Evolutionary conservation across 352 stramenopile genomes (phyloP).

Genomic region (Globisporangium spinosum): DNA sequence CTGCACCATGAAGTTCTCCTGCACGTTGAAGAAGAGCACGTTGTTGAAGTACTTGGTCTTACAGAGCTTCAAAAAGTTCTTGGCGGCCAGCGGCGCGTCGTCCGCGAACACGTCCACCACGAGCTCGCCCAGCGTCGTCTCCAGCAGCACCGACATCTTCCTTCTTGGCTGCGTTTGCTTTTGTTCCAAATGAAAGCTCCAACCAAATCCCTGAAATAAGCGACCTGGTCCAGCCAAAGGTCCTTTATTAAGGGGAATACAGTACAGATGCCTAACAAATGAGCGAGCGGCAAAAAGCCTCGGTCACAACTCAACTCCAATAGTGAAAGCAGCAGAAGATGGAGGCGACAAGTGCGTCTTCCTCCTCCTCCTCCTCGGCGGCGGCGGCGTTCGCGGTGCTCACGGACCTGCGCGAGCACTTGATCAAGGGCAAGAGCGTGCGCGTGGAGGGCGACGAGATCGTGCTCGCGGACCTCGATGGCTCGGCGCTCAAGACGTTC

Average conservation of each 20-base stretch:
- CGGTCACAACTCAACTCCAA: neutral
- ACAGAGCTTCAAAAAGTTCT: slow-evolving; percentile 96
- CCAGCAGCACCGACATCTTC: slow-evolving; percentile 91
- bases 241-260: too few relatives aligned
- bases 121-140: slow-evolving; percentile 89
- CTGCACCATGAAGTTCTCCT: slow-evolving; percentile 94
- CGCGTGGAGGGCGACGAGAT: slow-evolving; percentile 54
- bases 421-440: slow-evolving; percentile 71
- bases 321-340: neutral
- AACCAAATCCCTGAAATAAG: too few relatives aligned
- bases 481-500: slow-evolving; percentile 40
- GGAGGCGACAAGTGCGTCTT: neutral
- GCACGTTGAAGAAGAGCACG: slow-evolving; percentile 95
- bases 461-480: slow-evolving; percentile 55
- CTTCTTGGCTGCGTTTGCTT: neutral
- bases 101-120: slow-evolving; percentile 91
- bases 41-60: slow-evolving; percentile 94
- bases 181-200: too few relatives aligned
- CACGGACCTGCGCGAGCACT: slow-evolving; percentile 50
- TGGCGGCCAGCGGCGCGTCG: slow-evolving; percentile 70
- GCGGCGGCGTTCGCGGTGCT: slow-evolving; percentile 36
- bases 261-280: too few relatives aligned
- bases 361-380: neutral
- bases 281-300: neutral
- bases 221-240: too few relatives aligned